phyloP scores from a whole-genome alignment of 108 stramenopile species.

The Cyclotella cryptica region DNA sequence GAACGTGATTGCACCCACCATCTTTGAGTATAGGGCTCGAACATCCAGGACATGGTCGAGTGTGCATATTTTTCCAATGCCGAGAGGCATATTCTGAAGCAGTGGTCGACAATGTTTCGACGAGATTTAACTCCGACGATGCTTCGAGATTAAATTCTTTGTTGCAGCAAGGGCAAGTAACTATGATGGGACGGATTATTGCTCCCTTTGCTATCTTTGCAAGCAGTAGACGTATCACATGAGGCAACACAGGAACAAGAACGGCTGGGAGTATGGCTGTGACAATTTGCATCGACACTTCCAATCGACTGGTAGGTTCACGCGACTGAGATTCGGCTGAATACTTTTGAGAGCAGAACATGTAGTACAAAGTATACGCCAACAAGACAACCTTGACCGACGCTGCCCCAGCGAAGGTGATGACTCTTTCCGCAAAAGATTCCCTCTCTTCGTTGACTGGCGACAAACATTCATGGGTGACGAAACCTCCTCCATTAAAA shows the following conservation, averaged over 20 bases:
- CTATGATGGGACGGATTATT: slow-evolving; percentile 57
- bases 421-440: slow-evolving; percentile 35
- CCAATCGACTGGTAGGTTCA: neutral
- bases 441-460: slow-evolving; percentile 62
- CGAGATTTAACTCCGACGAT: slow-evolving; percentile 40
- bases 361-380: slow-evolving; percentile 32
- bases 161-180: slow-evolving; percentile 71
- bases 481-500: slow-evolving; percentile 64
- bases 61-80: slow-evolving; percentile 56
- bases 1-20: slow-evolving; percentile 57
- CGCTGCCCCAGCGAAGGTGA: slow-evolving; percentile 23
- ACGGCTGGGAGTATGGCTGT: slow-evolving; percentile 35
- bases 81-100: slow-evolving; percentile 54
- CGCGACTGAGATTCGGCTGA: neutral
- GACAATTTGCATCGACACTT: slow-evolving; percentile 30
- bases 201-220: slow-evolving; percentile 42
- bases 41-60: slow-evolving; percentile 49
- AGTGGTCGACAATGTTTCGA: slow-evolving; percentile 12
- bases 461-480: slow-evolving; percentile 67
- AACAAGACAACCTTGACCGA: slow-evolving; percentile 9
- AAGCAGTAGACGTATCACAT: slow-evolving; percentile 31
- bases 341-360: slow-evolving; percentile 24
- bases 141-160: slow-evolving; percentile 61
- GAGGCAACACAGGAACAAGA: slow-evolving; percentile 41
- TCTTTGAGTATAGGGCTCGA: slow-evolving; percentile 52